phyloP scores from a whole-genome alignment of 768 basidiomycete species.

The Phlebiopsis gigantea region DNA sequence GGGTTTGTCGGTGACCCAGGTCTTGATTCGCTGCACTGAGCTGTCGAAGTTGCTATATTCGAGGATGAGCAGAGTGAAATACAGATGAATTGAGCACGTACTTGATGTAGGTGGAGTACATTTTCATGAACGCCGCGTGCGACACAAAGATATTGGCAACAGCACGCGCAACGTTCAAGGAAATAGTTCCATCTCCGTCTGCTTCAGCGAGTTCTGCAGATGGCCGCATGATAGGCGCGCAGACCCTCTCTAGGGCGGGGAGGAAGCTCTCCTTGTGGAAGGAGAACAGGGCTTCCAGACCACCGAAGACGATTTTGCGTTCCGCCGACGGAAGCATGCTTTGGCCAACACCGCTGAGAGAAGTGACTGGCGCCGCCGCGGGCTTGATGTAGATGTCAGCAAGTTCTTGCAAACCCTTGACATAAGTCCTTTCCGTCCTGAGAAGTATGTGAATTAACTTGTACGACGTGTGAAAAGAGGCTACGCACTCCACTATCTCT shows the following conservation, averaged over 20 bases:
- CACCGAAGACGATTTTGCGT: conserved; percentile 87
- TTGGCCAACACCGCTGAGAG: conserved; percentile 65
- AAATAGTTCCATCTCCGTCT: conserved; percentile 70
- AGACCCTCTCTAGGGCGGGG: conserved; percentile 80
- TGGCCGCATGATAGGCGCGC: conserved; percentile 57
- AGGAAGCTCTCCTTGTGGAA: conserved; percentile 94
- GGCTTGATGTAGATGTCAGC: conserved; percentile 95
- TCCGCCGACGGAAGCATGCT: conserved; percentile 82
- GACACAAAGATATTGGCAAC: conserved; percentile 88
- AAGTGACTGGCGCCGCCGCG: conserved; percentile 61
- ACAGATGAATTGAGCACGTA: conserved; percentile 33
- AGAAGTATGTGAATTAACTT: conserved; percentile 17
- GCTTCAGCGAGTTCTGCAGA: conserved; percentile 39
- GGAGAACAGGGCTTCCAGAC: conserved; percentile 82
- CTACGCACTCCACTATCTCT: conserved; percentile 87
- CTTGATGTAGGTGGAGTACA: conserved; percentile 99
- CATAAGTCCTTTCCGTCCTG: conserved; percentile 93
- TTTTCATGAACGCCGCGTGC: conserved; percentile 96
- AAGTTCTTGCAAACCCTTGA: conserved; percentile 88
- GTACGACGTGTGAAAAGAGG: neutral
- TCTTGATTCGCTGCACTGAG: conserved; percentile 80
- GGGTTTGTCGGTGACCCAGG: conserved; percentile 68
- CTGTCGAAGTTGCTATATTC: conserved; percentile 83
- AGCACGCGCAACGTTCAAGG: conserved; percentile 66
- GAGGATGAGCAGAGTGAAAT: neutral